These are phyloP conservation scores for Cynara cardunculus DNA, from an alignment of 129 eudicot species.

Conservation along the genomic window DNA sequence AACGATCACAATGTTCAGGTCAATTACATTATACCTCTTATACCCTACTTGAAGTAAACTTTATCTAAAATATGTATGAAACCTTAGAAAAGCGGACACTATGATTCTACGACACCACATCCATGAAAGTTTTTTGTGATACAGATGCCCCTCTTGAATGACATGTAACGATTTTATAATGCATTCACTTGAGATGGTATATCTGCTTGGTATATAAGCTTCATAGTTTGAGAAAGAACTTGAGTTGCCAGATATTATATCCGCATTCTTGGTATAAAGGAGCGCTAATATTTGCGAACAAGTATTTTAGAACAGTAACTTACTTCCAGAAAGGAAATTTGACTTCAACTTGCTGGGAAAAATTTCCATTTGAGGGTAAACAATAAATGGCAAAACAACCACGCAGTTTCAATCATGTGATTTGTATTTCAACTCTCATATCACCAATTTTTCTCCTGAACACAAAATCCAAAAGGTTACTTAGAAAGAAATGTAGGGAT, in stretches of 20 bases:
- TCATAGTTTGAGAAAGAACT: not conserved
- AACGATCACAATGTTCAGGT: conserved; percentile 96
- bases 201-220: not conserved
- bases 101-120: not conserved
- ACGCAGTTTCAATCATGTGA: not conserved
- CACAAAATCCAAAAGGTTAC: not conserved
- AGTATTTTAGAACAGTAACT: not conserved
- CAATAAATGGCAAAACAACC: conserved; percentile 5
- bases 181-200: not conserved
- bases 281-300: not conserved
- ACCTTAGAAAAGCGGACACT: not conserved
- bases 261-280: not conserved
- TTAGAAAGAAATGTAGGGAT: not conserved
- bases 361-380: not conserved
- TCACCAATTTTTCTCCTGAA: not conserved
- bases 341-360: not conserved
- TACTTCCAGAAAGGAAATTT: not conserved
- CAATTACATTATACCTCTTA: not conserved
- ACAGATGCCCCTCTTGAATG: too few relatives aligned
- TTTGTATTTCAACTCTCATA: not conserved
- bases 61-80: not conserved
- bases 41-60: not conserved
- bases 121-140: too few relatives aligned
- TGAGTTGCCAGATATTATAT: not conserved
- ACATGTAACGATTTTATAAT: not conserved